Evolutionary conservation across 495 filamentous ascomycete genomes (phyloP).

Genomic region (Pyrenula massariospora): DNA sequence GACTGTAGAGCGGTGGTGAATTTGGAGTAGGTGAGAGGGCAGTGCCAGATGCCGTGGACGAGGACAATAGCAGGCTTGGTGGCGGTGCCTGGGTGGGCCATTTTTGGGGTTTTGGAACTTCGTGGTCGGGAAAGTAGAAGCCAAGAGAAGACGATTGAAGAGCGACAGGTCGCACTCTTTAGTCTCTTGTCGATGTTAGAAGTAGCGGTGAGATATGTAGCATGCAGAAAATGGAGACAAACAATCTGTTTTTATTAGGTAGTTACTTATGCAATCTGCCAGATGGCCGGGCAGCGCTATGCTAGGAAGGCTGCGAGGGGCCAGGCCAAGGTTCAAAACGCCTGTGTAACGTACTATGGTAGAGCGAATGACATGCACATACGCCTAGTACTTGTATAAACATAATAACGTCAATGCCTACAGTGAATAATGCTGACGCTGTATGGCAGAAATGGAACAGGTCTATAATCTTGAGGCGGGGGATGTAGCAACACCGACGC

Average conservation of each 20-base stretch:
- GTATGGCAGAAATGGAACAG: too few relatives aligned
- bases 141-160: not conserved
- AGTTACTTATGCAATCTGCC: not conserved
- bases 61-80: slow-evolving; percentile 12
- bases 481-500: too few relatives aligned
- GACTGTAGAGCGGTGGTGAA: slow-evolving; percentile 14
- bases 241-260: not conserved
- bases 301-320: not conserved
- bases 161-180: not conserved
- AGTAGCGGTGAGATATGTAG: not conserved
- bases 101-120: not conserved
- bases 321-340: not conserved
- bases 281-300: not conserved
- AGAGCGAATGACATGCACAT: not conserved
- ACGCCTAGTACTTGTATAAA: not conserved
- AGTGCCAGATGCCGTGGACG: slow-evolving; percentile 18
- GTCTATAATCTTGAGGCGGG: not conserved
- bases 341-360: not conserved
- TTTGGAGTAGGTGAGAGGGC: slow-evolving; percentile 16
- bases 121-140: not conserved
- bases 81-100: not conserved
- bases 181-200: not conserved
- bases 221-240: not conserved
- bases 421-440: too few relatives aligned
- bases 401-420: not conserved